Base-by-base conservation (phyloP, 306 rosid species). In the Datisca glomerata region DNA sequence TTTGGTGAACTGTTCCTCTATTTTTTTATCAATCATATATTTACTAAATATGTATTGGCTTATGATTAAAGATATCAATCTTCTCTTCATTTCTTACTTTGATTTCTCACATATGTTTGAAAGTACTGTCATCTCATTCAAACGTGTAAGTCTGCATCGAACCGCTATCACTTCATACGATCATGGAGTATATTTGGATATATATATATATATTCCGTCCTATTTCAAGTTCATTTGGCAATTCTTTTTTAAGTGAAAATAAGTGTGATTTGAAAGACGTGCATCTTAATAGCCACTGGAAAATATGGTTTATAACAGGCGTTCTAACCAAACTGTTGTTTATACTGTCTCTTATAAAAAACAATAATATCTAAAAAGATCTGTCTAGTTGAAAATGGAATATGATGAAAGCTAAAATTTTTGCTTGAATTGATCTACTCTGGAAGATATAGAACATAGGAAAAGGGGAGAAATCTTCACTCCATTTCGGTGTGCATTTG, bases 1-100 rank as follows among this genome's bases (percentile, higher is more conserved):
- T 61, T 60, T 85, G 85, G 93, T 85, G 15, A 69, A 64, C 44
- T 16, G 28, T 7, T 12, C 15, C 23, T 16, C 11, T 5, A 5
- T 57, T 12, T 8, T 11, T 3, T 31, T 31, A 8, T 4, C 36
- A 5, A 14, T 31, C n/a, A 8, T 2, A 31, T 8, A 31, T 31
- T 14, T 10, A 31, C n/a, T 31, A 8, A 31, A 31, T 31, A 12
- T 8, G n/a, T 12, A 8, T 12, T 11, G n/a, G n/a, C 3, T 3
- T 31, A 4, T 31, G 13, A 31, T 12, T 0, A 8, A 31, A 31
- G 36, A 31, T 31, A 12, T 29, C 12, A 8, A 4, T 3, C 8
- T 4, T 9, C n/a, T 31, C n/a, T n/a, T n/a, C n/a, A n/a, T n/a
- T n/a, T n/a, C n/a, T n/a, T n/a, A n/a, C n/a, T n/a, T n/a, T n/a